phyloP scores from a whole-genome alignment of 2,329 filamentous ascomycete genomes.

The Phaeoacremonium minimum region DNA sequence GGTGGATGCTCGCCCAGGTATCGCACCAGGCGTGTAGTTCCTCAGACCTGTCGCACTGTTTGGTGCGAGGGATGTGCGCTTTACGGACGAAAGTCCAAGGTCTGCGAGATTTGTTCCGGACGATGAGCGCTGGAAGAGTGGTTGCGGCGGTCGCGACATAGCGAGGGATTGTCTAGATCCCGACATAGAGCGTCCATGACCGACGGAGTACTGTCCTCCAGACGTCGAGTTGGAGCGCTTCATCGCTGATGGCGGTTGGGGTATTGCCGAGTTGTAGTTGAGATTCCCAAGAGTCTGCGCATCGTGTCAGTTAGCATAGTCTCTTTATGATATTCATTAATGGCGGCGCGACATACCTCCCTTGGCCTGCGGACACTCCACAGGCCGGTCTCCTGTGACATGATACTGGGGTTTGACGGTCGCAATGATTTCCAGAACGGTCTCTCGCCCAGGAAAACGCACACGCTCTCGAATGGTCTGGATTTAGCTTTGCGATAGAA shows the following conservation, averaged over 20 bases:
- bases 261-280: constrained; percentile 78
- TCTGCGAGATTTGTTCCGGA: constrained; percentile 79
- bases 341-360: constrained; percentile 59
- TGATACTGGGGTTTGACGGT: no score
- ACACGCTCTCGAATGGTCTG: no score
- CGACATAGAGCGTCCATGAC: constrained; percentile 78
- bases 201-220: constrained; percentile 59
- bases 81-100: constrained; percentile 75
- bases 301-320: background rate
- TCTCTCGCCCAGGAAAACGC: no score
- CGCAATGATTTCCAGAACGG: no score
- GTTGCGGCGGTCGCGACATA: constrained; percentile 77
- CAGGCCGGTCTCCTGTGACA: constrained; percentile 83
- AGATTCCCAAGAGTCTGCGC: constrained; percentile 78
- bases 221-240: constrained; percentile 84
- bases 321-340: background rate
- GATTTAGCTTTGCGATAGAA: no score
- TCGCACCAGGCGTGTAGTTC: constrained; percentile 59
- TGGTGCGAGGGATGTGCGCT: constrained; percentile 75
- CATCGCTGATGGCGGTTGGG: constrained; percentile 87
- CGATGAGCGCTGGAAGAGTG: constrained; percentile 79
- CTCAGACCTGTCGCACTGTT: constrained; percentile 58
- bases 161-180: constrained; percentile 83
- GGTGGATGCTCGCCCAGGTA: constrained; percentile 39
- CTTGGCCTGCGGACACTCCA: constrained; percentile 90